These are phyloP conservation scores for Myrmaecium sp. DNA, from an alignment of 2,329 filamentous ascomycete species.

Conservation along the genomic window DNA sequence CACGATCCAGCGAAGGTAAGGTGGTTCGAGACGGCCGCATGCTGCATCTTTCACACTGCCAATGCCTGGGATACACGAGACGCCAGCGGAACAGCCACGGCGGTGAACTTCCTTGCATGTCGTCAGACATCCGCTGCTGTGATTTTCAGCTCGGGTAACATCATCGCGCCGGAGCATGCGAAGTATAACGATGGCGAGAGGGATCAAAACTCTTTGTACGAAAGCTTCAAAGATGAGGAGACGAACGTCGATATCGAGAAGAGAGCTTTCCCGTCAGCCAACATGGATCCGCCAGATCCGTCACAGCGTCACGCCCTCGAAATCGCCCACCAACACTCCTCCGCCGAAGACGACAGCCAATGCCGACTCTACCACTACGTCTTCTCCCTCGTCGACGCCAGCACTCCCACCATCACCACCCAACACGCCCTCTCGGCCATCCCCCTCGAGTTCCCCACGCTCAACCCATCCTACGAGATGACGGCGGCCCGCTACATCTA, in stretches of 20 bases:
- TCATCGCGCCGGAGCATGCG: slow-evolving; percentile 31
- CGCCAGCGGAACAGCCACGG: slow-evolving; percentile 14
- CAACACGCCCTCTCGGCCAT: slow-evolving; percentile 50
- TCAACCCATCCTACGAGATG: slow-evolving; percentile 41
- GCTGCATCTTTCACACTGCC: slow-evolving; percentile 55
- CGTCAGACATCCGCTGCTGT: slow-evolving; percentile 48
- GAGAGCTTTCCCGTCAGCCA: too few species aligned
- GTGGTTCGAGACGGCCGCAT: slow-evolving; percentile 53
- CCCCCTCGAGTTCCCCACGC: slow-evolving; percentile 50
- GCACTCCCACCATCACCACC: slow-evolving; percentile 31
- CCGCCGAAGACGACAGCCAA: slow-evolving; percentile 43
- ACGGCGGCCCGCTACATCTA: slow-evolving; percentile 43
- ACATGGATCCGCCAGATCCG: slow-evolving; percentile 3
- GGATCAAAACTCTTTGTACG: too few species aligned
- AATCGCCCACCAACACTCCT: slow-evolving; percentile 9
- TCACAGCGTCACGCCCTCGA: too few species aligned
- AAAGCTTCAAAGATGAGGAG: slow-evolving; percentile 13
- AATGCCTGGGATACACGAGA: slow-evolving; percentile 47
- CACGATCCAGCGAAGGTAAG: slow-evolving; percentile 37
- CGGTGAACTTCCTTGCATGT: slow-evolving; percentile 49
- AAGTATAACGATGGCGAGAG: slow-evolving; percentile 22
- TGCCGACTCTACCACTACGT: slow-evolving; percentile 54
- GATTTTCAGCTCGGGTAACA: slow-evolving; percentile 47
- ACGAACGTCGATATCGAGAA: slow-evolving; percentile 10
- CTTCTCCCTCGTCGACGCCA: slow-evolving; percentile 30